A percentile compares a stretch with the other conserved stretches of the same genome.
Conservation (phyloP, 73 alveolate species). For the Diophrys sp. region DNA sequence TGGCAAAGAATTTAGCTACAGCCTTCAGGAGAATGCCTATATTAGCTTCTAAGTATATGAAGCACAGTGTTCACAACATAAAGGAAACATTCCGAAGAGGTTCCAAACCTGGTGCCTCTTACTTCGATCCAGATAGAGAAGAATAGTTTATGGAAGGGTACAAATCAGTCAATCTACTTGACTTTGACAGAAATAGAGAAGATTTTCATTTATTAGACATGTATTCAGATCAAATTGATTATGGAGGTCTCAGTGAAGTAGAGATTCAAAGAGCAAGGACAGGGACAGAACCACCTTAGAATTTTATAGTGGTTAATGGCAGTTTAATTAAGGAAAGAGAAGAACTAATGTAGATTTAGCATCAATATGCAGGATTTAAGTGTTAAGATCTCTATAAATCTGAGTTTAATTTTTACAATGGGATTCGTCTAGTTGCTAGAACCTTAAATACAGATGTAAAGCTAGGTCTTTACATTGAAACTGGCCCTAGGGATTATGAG, state of each 20-base stretch:
- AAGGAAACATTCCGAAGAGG: too few species aligned
- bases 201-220: neutral
- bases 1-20: too few species aligned
- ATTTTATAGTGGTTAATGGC: neutral
- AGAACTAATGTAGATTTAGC: neutral
- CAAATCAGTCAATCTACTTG: neutral
- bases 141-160: too few species aligned
- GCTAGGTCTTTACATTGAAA: neutral
- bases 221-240: neutral
- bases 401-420: neutral
- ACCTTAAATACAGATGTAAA: neutral
- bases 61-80: too few species aligned
- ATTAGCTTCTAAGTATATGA: too few species aligned
- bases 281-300: too few species aligned
- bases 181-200: neutral
- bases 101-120: too few species aligned
- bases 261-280: too few species aligned
- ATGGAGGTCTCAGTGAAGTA: neutral
- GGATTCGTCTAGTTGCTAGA: neutral
- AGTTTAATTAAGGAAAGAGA: neutral
- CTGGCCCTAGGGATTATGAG: neutral
- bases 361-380: neutral
- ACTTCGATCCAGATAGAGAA: too few species aligned
- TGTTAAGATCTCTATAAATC: neutral
- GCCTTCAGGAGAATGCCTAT: too few species aligned